phyloP scores from a whole-genome alignment of 2,329 filamentous ascomycete genomes.

The Colletotrichum zoysiae region DNA sequence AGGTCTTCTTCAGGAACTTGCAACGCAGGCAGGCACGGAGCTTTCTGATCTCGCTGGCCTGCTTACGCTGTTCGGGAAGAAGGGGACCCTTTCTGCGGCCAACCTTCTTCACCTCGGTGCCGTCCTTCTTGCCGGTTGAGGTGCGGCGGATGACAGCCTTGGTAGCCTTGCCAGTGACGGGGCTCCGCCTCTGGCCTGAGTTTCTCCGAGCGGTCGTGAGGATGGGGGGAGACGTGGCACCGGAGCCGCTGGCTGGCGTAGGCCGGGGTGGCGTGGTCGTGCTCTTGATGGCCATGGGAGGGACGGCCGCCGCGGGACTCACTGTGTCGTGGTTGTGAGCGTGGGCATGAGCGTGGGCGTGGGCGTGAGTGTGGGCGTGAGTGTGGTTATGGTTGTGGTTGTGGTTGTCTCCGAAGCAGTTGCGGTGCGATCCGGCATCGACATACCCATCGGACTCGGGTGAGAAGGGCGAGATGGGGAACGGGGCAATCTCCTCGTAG shows the following conservation, averaged over 20 bases:
- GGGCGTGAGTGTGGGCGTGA: constrained; percentile 54
- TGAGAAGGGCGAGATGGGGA: constrained; percentile 84
- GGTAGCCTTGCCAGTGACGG: constrained; percentile 78
- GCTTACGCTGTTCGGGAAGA: constrained; percentile 92
- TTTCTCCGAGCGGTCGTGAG: constrained; percentile 74
- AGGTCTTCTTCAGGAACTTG: constrained; percentile 99
- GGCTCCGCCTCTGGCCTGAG: constrained; percentile 80
- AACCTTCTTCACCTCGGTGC: constrained; percentile 87
- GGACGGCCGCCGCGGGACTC: constrained; percentile 76
- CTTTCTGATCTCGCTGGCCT: constrained; percentile 97
- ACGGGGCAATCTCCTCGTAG: constrained; percentile 81
- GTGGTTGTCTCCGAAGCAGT: constrained; percentile 70
- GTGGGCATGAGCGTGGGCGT: constrained; percentile 50
- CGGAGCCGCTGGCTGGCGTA: constrained; percentile 71
- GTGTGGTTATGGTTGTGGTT: constrained; percentile 56
- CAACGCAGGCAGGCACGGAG: constrained; percentile 92
- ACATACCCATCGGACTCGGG: constrained; percentile 82
- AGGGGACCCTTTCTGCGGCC: constrained; percentile 91
- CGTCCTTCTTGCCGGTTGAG: constrained; percentile 83
- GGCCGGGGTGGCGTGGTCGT: constrained; percentile 70
- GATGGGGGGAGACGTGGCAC: constrained; percentile 71
- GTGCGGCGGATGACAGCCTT: constrained; percentile 88
- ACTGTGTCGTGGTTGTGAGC: constrained; percentile 64
- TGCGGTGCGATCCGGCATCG: constrained; percentile 71
- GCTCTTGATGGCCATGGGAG: constrained; percentile 78